Conservation (phyloP, 495 filamentous ascomycete genomes). For the Penicillium robsamsonii region DNA sequence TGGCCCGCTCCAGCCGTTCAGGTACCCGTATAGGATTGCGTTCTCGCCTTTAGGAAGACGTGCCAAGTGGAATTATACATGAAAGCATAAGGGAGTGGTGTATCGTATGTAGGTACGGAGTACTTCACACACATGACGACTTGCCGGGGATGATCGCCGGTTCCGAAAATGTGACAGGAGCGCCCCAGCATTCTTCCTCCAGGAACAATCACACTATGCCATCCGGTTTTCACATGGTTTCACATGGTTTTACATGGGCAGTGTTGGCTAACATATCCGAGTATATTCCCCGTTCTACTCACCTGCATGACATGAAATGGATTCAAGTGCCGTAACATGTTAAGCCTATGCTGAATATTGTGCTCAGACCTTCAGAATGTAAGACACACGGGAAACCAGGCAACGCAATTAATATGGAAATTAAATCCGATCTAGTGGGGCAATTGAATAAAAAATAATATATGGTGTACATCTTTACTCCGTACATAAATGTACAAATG, state of each 20-base stretch:
- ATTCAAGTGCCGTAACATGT: no score
- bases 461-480: no score
- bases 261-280: neutral
- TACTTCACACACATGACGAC: neutral
- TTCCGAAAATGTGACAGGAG: constrained; percentile 19
- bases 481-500: neutral
- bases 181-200: constrained; percentile 16
- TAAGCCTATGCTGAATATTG: neutral
- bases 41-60: neutral
- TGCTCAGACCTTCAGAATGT: constrained; percentile 6
- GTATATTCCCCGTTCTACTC: no score
- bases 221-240: neutral
- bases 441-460: neutral
- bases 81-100: no score
- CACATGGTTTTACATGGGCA: no score
- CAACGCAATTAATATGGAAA: constrained; percentile 10
- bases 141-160: constrained; percentile 4
- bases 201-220: neutral
- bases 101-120: no score
- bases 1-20: constrained; percentile 9
- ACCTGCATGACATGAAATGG: no score
- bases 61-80: neutral
- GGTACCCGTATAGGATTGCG: constrained; percentile 11
- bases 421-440: neutral
- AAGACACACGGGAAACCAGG: constrained; percentile 4